Evolutionary conservation across 352 stramenopile genomes (phyloP).

Genomic region (Globisporangium apiculatum): DNA sequence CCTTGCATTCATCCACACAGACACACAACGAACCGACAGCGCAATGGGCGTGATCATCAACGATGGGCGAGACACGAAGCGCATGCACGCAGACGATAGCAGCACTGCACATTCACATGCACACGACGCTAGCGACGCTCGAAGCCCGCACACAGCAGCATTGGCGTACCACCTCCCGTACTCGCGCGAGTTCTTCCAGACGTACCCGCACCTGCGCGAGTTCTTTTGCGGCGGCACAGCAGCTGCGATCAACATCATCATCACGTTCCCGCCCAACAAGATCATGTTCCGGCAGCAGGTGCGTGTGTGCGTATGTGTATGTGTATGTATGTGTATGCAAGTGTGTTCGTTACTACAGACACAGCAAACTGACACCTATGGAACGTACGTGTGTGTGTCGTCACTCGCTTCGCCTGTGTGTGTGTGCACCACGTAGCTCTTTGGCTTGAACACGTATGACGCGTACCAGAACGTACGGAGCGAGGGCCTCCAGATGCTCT

Average conservation of each 20-base stretch:
- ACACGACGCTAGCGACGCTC: neutral
- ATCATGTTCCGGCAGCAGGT: constrained; percentile 90
- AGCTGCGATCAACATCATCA: constrained; percentile 82
- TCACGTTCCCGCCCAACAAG: constrained; percentile 87
- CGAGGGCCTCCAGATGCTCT: constrained; percentile 62
- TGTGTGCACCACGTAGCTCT: constrained; percentile 28
- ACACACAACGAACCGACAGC: neutral
- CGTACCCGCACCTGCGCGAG: constrained; percentile 68
- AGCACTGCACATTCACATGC: neutral
- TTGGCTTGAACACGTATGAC: constrained; percentile 59
- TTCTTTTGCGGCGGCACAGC: constrained; percentile 75
- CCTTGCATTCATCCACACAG: neutral
- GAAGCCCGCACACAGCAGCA: neutral
- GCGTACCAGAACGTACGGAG: constrained; percentile 63
- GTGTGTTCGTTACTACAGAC: neutral
- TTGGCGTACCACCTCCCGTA: constrained; percentile 4
- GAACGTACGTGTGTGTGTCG: constrained; percentile 1
- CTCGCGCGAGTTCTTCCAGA: constrained; percentile 29
- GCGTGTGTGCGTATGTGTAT: constrained; percentile 6
- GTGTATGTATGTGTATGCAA: constrained; percentile 1
- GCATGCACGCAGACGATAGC: neutral
- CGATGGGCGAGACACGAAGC: constrained; percentile 7
- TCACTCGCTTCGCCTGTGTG: neutral
- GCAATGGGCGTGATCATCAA: constrained; percentile 10
- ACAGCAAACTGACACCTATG: no score